These are phyloP conservation scores for Rhizopogon hawkerae DNA, from an alignment of 1,284 basidiomycete genomes.

Conservation along the genomic window DNA sequence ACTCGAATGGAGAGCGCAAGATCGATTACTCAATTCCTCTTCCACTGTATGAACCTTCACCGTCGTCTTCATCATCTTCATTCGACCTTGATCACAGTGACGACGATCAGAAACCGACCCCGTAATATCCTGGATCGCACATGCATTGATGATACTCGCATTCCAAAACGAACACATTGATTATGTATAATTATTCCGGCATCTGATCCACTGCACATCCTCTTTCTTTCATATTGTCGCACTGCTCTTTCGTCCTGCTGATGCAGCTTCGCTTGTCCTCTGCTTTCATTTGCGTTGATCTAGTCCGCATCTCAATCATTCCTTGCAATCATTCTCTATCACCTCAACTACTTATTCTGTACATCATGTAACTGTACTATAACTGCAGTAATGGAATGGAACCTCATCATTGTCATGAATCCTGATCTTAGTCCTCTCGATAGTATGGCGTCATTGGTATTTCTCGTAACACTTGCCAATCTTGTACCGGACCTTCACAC, in stretches of 20 bases:
- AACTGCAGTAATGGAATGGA: neutral
- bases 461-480: constrained; percentile 49
- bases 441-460: constrained; percentile 15
- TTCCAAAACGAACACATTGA: neutral
- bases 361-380: neutral
- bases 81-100: neutral
- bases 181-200: neutral
- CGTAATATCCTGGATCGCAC: neutral
- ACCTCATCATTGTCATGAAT: neutral
- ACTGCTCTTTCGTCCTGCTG: neutral
- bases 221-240: neutral
- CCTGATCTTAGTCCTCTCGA: neutral
- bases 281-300: neutral
- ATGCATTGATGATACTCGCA: neutral
- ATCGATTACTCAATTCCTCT: constrained; percentile 59
- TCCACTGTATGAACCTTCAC: constrained; percentile 46
- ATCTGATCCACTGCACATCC: neutral
- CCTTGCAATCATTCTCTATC: neutral
- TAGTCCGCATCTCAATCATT: neutral
- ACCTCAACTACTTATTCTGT: neutral
- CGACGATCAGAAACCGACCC: constrained; percentile 3
- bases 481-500: constrained; percentile 56
- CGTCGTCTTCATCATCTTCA: constrained; percentile 2
- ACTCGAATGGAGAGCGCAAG: constrained; percentile 62
- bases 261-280: neutral